A percentile compares a stretch with the other conserved stretches of the same genome.
These are phyloP conservation scores for Orbilia ellipsospora DNA, from an alignment of 2,329 filamentous ascomycete genomes.

Conservation along the genomic window DNA sequence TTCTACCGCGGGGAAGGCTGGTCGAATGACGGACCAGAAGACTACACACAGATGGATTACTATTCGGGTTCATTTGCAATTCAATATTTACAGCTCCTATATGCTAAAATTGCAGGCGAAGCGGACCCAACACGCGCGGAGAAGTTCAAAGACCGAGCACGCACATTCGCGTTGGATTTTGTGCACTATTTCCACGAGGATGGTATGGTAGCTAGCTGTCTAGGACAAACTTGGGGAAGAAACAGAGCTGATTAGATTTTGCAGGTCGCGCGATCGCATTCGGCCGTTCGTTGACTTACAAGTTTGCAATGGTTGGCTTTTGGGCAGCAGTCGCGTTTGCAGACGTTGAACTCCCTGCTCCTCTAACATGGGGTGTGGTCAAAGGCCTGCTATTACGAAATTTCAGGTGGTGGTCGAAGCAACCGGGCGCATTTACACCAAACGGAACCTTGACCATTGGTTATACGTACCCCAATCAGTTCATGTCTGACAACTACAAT, in stretches of 20 bases:
- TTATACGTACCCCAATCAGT: constrained; percentile 83
- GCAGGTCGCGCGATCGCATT: constrained; percentile 76
- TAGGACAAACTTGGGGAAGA: neutral
- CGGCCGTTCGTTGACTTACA: constrained; percentile 80
- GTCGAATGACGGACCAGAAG: constrained; percentile 83
- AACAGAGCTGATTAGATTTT: neutral
- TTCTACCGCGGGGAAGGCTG: constrained; percentile 85
- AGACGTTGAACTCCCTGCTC: constrained; percentile 76
- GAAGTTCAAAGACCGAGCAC: constrained; percentile 76
- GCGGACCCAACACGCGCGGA: constrained; percentile 73
- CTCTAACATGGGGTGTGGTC: constrained; percentile 80
- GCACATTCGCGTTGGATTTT: constrained; percentile 75
- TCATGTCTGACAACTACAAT: constrained; percentile 85
- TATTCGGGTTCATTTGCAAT: constrained; percentile 86
- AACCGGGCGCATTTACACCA: constrained; percentile 74
- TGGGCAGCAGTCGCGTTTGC: constrained; percentile 83
- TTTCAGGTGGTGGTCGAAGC: constrained; percentile 81
- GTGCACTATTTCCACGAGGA: constrained; percentile 80
- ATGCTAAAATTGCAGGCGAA: constrained; percentile 76
- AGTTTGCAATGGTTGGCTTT: constrained; percentile 87
- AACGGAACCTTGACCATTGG: constrained; percentile 80
- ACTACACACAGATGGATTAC: constrained; percentile 86
- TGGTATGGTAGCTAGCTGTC: constrained; percentile 62
- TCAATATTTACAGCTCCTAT: constrained; percentile 80
- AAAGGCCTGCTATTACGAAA: constrained; percentile 80